phyloP scores from a whole-genome alignment of 441 rosid species.

The Metrosideros polymorpha region DNA sequence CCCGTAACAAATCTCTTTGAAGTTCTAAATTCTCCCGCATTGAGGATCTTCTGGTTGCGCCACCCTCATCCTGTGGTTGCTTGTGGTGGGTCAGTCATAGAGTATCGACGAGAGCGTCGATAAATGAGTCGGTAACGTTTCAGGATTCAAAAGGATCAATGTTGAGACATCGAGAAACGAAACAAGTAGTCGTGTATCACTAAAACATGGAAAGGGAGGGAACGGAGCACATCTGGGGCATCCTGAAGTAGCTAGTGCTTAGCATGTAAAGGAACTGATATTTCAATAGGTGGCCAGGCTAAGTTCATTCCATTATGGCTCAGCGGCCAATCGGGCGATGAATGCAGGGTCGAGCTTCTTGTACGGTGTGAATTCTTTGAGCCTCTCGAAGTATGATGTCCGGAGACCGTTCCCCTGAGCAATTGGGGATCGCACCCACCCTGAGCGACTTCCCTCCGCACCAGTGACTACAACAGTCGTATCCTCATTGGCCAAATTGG shows the following conservation, averaged over 20 bases:
- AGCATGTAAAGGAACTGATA: neutral
- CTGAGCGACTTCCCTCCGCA: neutral
- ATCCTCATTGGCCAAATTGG: conserved; percentile 15
- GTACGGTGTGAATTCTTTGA: neutral
- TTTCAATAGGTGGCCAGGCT: neutral
- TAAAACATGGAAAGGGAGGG: neutral
- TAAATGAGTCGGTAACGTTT: neutral
- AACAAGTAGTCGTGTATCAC: neutral
- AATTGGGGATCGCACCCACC: conserved; percentile 23
- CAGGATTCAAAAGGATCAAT: neutral
- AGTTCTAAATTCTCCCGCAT: neutral
- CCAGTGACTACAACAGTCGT: conserved; percentile 27
- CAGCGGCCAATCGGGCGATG: neutral
- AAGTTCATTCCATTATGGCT: neutral
- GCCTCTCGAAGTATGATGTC: conserved; percentile 35
- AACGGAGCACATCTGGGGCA: neutral
- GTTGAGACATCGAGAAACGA: neutral
- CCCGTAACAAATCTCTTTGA: neutral
- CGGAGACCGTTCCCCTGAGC: conserved; percentile 18
- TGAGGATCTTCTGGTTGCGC: neutral
- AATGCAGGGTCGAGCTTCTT: neutral
- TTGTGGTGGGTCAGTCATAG: neutral
- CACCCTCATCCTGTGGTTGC: rapidly evolving
- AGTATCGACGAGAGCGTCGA: neutral
- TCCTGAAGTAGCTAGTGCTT: neutral